Conservation (phyloP, 768 basidiomycete species). For the Leccinum truebloodii region DNA sequence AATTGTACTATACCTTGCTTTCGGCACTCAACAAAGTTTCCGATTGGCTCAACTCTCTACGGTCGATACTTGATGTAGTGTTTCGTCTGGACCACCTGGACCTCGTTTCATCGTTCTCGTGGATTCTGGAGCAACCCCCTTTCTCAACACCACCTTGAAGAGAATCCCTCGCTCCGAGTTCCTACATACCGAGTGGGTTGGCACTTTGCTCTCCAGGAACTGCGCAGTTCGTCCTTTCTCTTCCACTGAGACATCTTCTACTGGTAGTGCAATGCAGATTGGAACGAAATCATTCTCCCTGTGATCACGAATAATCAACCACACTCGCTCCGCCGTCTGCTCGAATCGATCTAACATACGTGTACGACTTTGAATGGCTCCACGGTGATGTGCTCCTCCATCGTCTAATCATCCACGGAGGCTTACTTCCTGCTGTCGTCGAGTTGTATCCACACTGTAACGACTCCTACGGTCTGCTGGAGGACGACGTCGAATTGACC, state of each 20-base stretch:
- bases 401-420: no score
- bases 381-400: no score
- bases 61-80: slow-evolving; percentile 33
- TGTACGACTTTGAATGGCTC: no score
- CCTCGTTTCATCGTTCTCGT: slow-evolving; percentile 22
- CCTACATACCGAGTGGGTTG: slow-evolving; percentile 60
- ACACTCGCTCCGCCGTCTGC: slow-evolving; percentile 63
- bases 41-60: slow-evolving; percentile 36
- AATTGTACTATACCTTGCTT: slow-evolving; percentile 21
- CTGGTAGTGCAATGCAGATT: slow-evolving; percentile 48
- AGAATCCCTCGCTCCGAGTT: slow-evolving; percentile 52
- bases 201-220: slow-evolving; percentile 56
- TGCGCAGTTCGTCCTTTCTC: slow-evolving; percentile 16
- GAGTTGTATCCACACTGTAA: no score
- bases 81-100: slow-evolving; percentile 36
- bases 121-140: slow-evolving; percentile 23
- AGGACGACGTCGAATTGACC: slow-evolving; percentile 86
- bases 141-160: slow-evolving; percentile 38
- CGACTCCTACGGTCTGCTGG: slow-evolving; percentile 67
- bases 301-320: slow-evolving; percentile 81
- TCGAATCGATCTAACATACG: slow-evolving; percentile 57
- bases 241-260: slow-evolving; percentile 10
- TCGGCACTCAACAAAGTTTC: slow-evolving; percentile 12
- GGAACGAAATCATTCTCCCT: slow-evolving; percentile 70
- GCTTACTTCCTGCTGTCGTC: no score